These are phyloP conservation scores for Neoboletus magnificus DNA, from an alignment of 768 basidiomycete species.

Conservation along the genomic window DNA sequence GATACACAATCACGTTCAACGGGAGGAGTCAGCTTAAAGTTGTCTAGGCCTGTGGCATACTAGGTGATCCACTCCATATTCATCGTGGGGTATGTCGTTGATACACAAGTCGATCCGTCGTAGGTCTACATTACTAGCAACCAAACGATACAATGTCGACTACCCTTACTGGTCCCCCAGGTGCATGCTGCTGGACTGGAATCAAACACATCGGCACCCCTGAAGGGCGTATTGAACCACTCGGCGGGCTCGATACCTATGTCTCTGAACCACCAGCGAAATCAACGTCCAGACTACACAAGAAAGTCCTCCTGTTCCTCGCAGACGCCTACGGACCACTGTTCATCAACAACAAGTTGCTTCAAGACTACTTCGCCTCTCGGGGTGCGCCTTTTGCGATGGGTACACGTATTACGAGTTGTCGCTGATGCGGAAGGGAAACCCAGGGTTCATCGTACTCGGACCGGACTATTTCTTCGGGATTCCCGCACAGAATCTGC, in stretches of 20 bases:
- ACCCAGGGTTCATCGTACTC: conserved; percentile 53
- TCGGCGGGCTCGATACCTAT: conserved; percentile 53
- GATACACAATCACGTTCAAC: background rate
- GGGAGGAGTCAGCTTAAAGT: background rate
- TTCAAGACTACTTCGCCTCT: conserved; percentile 62
- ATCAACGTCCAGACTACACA: conserved; percentile 19
- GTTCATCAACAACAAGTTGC: conserved; percentile 50
- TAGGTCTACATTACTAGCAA: background rate
- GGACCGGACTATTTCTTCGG: conserved; percentile 64
- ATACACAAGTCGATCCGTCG: background rate
- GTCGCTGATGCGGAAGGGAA: background rate
- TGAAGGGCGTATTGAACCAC: conserved; percentile 39
- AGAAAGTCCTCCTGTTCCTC: conserved; percentile 51
- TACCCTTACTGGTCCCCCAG: conserved; percentile 38
- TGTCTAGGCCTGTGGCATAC: background rate
- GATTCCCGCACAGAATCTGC: conserved; percentile 41
- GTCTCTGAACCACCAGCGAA: conserved; percentile 44
- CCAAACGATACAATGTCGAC: background rate
- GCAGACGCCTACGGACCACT: conserved; percentile 57
- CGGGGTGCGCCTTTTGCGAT: conserved; percentile 37
- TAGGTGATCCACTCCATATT: background rate
- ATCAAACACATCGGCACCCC: conserved; percentile 50
- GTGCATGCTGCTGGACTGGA: conserved; percentile 49
- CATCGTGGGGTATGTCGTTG: background rate
- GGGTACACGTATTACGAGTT: background rate